Base-by-base conservation (phyloP, 305 asterid genomes). In the Rubia balearica region DNA sequence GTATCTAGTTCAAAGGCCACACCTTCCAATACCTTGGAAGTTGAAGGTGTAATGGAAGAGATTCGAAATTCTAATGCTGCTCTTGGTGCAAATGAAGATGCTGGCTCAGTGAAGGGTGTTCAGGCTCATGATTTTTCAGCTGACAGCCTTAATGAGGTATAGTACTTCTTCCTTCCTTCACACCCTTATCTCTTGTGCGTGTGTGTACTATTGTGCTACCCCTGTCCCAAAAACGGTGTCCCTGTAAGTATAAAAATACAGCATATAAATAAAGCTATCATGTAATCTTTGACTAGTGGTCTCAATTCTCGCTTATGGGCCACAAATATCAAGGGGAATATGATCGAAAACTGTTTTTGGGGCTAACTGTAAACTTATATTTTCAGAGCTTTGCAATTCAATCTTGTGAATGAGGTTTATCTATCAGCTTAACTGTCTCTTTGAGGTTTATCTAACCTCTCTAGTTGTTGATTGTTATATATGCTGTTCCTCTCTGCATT, bases 121-220 rank as follows among this genome's bases (percentile, higher is more conserved):
- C 77, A 71, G 73, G 78, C 80, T 73, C 87, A 80, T 73, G 94
- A 83, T 70, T 82, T 86, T 79, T 87, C 92, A 42, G 87, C 89
- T 13, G 95, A 84, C 78, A 85, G 85, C 83, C 94, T 86, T 46
- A 82, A 81, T 65, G 81, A 82, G 82, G 85, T 78, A 77, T 60
- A 17, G 30, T n/a, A 13, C 7, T 24, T 19, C 56, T 27, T 62
- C 41, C 5, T 55, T 61, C 67, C 8, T 60, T 10, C 49, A 30
- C 41, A 36, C 30, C 49, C 43, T 45, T 53, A 53, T 51, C 1
- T 51, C 51, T 71, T 3, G 38, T 71, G 11, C 14, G 22, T 7
- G 19, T 4, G 16, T 53, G 0, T 53, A 14, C 21, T 53, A 16
- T 53, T 53, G 59, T 53, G 22, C 16, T 53, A 16, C 59, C 21